phyloP scores from a whole-genome alignment of 352 stramenopile species.

The Poterioochromonas sp. region DNA sequence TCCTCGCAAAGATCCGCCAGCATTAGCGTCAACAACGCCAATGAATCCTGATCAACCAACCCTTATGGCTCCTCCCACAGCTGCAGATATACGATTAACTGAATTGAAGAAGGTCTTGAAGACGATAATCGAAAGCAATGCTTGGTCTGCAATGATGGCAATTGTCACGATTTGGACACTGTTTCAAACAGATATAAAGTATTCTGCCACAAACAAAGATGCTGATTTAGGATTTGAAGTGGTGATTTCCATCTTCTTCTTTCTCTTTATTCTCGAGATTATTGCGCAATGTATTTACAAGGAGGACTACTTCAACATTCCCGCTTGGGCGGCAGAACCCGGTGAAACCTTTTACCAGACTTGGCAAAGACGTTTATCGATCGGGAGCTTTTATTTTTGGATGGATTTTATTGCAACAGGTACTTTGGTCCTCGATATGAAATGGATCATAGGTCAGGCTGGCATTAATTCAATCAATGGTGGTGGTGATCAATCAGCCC shows the following conservation, averaged over 20 bases:
- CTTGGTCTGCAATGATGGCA: constrained; percentile 74
- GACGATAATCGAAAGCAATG: no score
- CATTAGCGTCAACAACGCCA: no score
- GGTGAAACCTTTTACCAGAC: neutral
- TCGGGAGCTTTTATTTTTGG: constrained; percentile 85
- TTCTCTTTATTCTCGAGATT: constrained; percentile 78
- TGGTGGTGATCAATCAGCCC: constrained; percentile 49
- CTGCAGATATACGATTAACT: no score
- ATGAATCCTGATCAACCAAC: no score
- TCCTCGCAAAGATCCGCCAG: no score
- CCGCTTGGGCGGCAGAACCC: constrained; percentile 31
- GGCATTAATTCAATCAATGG: constrained; percentile 25
- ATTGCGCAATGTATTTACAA: constrained; percentile 50
- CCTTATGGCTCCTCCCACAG: no score
- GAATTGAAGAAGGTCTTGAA: no score
- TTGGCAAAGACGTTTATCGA: constrained; percentile 55
- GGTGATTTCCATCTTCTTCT: constrained; percentile 69
- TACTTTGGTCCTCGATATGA: constrained; percentile 54
- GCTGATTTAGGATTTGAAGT: constrained; percentile 68
- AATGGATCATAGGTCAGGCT: constrained; percentile 43
- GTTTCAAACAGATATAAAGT: constrained; percentile 77
- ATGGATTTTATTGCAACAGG: constrained; percentile 82
- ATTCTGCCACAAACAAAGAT: constrained; percentile 56
- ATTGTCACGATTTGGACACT: constrained; percentile 78
- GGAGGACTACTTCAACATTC: constrained; percentile 43